Percentiles rank a stretch among this genome's conserved stretches.
Evolutionary conservation across 2,329 filamentous ascomycete species (phyloP).

Genomic region (Pleomassaria siparia): DNA sequence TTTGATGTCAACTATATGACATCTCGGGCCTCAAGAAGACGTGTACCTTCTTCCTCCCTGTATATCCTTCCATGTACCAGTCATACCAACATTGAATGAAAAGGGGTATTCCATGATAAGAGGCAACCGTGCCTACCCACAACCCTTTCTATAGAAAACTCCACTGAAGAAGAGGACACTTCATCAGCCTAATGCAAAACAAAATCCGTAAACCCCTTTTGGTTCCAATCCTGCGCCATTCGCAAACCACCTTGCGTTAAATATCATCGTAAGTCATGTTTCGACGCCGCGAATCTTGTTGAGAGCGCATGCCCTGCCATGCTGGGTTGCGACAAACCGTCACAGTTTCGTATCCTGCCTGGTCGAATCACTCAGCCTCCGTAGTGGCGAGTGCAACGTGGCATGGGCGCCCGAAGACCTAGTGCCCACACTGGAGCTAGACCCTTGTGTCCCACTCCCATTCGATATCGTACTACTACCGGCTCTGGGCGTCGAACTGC

Average conservation of each 20-base stretch:
- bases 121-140: neutral
- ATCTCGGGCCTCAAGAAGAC: too few relatives aligned
- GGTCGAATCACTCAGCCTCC: constrained; percentile 38
- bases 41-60: too few relatives aligned
- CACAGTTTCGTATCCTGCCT: constrained; percentile 42
- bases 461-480: constrained; percentile 24
- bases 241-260: constrained; percentile 6
- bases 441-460: constrained; percentile 27
- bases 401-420: constrained; percentile 25
- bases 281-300: neutral
- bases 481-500: constrained; percentile 26
- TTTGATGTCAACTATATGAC: too few relatives aligned
- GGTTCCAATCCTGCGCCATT: neutral
- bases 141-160: neutral
- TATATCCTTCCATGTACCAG: too few relatives aligned
- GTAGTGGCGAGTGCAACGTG: constrained; percentile 28
- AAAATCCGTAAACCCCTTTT: neutral
- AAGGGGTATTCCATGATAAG: constrained; percentile 7
- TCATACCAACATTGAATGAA: constrained; percentile 1
- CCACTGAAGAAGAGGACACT: neutral
- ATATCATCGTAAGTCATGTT: neutral
- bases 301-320: neutral
- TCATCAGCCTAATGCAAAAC: neutral
- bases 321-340: neutral
- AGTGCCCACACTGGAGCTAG: constrained; percentile 10